Base-by-base conservation (phyloP, 2,329 filamentous ascomycete species). In the Scedosporium aurantiacum region DNA sequence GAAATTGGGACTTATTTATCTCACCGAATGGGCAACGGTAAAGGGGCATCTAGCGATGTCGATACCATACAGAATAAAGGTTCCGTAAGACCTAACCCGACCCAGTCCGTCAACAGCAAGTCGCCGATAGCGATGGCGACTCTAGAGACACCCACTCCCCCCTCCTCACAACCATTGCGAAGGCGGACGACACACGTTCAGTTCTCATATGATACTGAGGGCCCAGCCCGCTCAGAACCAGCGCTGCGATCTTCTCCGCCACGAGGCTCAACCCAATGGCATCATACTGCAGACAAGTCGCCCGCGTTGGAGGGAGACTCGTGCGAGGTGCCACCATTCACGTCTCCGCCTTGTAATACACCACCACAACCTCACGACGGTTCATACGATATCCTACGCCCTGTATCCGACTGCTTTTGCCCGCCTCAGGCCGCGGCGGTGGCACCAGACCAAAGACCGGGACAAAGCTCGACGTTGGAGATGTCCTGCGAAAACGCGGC, bases 1-100 rank as follows among this genome's bases (percentile, higher is more conserved):
- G 74, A 76, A 60, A 67, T 79, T 18, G 74, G 77, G 23, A 71
- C 68, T 61, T 78, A 76, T 60, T 64, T 78, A 27, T 32, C 23
- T 1, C 6, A 32, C 18, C 54, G 25, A 32, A 32, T 32, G 54
- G 32, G 32, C 32, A 10, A 1, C 32, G 10, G 10, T 12, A 37
- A 10, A 37, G 32, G 32, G 10, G 14, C 32, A 6, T 12, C 10
- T 37, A 37, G 32, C 1, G 27, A 32, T 21, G 14, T 32, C 54
- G 54, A 57, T 27, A 57, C 10, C 12, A 23, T 57, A 2, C 27
- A 2, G 5, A 32, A 32, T 57, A 57, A 37, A 37, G 32, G 14
- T 37, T 37, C 32, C 32, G 10, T 12, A 37, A 37, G 10, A 37
- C 10, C 32, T 37, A 8, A 12, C 32, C 10, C 32, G 10, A 37